phyloP scores from a whole-genome alignment of 371 early-diverging fungal species.

The Rhizopus delemar region DNA sequence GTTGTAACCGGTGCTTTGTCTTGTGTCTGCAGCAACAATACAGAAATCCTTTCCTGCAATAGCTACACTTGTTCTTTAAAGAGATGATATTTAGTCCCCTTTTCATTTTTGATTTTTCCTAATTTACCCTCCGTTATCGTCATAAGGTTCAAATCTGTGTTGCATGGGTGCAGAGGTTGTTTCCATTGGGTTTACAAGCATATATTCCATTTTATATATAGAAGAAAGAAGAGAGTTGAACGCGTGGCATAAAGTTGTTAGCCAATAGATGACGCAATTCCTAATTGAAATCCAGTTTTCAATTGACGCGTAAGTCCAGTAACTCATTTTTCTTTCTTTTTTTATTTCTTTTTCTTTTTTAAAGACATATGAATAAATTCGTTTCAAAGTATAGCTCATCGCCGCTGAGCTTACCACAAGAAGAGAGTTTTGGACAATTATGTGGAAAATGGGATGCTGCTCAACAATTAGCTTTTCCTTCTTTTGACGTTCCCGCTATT shows the following conservation, averaged over 20 bases:
- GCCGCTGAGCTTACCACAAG: conserved; percentile 39
- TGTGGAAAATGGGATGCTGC: conserved; percentile 65
- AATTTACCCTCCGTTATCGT: conserved; percentile 75
- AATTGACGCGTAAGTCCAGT: conserved; percentile 6
- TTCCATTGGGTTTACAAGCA: conserved; percentile 37
- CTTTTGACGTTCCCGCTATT: conserved; percentile 74
- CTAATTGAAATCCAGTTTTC: background rate
- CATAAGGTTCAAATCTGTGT: conserved; percentile 78
- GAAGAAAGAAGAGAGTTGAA: conserved; percentile 5
- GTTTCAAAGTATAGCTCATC: conserved; percentile 59
- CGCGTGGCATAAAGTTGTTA: conserved; percentile 11
- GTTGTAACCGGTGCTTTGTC: conserved; percentile 93
- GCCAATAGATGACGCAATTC: conserved; percentile 5
- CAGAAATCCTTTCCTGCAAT: conserved; percentile 96
- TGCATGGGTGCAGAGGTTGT: conserved; percentile 52
- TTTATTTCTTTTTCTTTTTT: conserved; percentile 10
- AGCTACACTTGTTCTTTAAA: conserved; percentile 84
- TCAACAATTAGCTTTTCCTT: conserved; percentile 66
- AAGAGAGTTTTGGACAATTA: conserved; percentile 32
- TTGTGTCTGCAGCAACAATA: conserved; percentile 96
- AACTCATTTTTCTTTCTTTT: conserved; percentile 14
- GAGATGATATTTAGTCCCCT: background rate
- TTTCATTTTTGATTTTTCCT: background rate
- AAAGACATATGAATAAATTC: conserved; percentile 53
- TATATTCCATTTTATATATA: conserved; percentile 26